Conservation (phyloP, 805 yeast genomes). For the Dipodascus geniculatus region DNA sequence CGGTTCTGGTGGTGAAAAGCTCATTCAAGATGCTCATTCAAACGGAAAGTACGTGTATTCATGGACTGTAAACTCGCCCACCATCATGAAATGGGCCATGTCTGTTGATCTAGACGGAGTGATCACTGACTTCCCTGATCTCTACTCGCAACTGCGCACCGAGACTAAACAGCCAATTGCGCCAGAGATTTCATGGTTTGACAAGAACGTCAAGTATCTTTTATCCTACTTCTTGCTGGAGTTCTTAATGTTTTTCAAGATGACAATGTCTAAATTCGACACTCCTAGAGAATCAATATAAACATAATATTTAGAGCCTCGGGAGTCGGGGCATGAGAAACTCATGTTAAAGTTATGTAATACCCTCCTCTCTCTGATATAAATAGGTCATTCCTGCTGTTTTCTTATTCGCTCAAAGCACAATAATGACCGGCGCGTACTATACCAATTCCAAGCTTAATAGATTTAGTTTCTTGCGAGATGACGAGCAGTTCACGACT, state of each 20-base stretch:
- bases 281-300: background rate
- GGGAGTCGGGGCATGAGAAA: background rate
- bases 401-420: background rate
- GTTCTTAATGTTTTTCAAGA: background rate
- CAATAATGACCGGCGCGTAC: constrained; percentile 17
- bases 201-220: background rate
- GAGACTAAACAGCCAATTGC: background rate
- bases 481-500: constrained; percentile 39
- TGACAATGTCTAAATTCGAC: background rate
- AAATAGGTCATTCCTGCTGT: background rate
- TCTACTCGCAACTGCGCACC: background rate
- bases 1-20: constrained; percentile 29
- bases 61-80: constrained; percentile 41
- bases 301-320: background rate
- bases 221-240: background rate
- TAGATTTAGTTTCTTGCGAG: constrained; percentile 54
- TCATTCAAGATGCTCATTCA: constrained; percentile 24
- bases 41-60: constrained; percentile 30
- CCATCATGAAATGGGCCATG: constrained; percentile 28
- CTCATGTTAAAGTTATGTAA: background rate
- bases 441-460: constrained; percentile 46
- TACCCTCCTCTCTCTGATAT: background rate
- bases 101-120: constrained; percentile 29
- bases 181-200: background rate
- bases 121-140: constrained; percentile 31